These are phyloP conservation scores for Cryptococcus neoformans DNA, from an alignment of 1,284 basidiomycete species.

Conservation along the genomic window DNA sequence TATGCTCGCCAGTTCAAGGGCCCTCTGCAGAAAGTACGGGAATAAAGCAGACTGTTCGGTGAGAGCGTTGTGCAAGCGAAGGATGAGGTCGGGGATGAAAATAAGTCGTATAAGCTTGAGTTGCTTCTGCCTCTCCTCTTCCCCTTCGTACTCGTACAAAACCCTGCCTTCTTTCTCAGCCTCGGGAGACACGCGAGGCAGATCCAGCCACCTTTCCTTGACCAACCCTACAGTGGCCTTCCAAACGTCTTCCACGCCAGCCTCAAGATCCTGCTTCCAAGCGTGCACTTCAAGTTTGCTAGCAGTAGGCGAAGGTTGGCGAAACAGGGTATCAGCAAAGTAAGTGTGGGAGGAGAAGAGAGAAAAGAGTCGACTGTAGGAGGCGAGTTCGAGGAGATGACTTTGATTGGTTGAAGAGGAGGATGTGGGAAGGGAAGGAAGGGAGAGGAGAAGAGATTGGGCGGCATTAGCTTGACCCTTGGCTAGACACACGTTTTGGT, in stretches of 20 bases:
- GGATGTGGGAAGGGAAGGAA: conserved; percentile 53
- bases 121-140: conserved; percentile 57
- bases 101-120: conserved; percentile 78
- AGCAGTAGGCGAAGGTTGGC: conserved; percentile 28
- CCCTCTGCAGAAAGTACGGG: conserved; percentile 71
- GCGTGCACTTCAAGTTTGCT: conserved; percentile 35
- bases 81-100: conserved; percentile 85
- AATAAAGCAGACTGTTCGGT: conserved; percentile 63
- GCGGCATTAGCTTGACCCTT: conserved; percentile 71
- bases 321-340: conserved; percentile 33
- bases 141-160: not conserved
- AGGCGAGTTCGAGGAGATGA: conserved; percentile 32
- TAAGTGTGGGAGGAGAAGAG: conserved; percentile 36
- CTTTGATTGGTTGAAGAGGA: conserved; percentile 61
- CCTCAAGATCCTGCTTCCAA: conserved; percentile 26
- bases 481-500: conserved; percentile 50
- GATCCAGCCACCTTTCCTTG: conserved; percentile 51
- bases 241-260: conserved; percentile 48
- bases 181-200: not conserved
- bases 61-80: conserved; percentile 76
- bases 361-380: conserved; percentile 27
- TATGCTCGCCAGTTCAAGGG: conserved; percentile 72
- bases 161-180: not conserved
- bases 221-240: conserved; percentile 49
- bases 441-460: conserved; percentile 60